A percentile compares a stretch with the other conserved stretches of the same genome.
Conservation (phyloP, 768 basidiomycete species). For the Xerocomellus dryophilus region DNA sequence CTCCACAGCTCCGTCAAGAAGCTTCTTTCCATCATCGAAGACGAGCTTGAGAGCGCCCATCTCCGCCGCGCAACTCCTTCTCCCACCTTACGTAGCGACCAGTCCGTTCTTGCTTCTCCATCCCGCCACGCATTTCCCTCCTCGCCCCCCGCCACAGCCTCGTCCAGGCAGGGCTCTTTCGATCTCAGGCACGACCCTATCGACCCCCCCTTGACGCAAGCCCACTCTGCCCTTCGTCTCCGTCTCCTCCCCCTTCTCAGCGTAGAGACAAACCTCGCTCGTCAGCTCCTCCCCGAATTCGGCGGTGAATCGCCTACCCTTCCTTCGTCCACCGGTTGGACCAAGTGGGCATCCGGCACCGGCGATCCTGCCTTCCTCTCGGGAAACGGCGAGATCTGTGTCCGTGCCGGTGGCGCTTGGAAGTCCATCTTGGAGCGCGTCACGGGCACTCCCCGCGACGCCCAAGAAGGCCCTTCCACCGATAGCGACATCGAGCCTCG, state of each 20-base stretch:
- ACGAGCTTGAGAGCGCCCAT: constrained; percentile 32
- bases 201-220: constrained; percentile 21
- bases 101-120: no score
- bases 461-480: background rate
- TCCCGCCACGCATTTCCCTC: background rate
- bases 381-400: constrained; percentile 39
- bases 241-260: constrained; percentile 51
- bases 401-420: constrained; percentile 60
- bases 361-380: background rate
- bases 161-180: background rate
- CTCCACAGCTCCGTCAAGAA: constrained; percentile 51
- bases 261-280: constrained; percentile 52
- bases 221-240: constrained; percentile 31
- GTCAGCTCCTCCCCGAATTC: constrained; percentile 46
- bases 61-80: background rate
- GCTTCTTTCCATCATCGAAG: constrained; percentile 51
- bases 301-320: constrained; percentile 24
- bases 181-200: background rate
- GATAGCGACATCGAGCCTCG: constrained; percentile 7
- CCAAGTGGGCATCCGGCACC: constrained; percentile 23
- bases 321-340: constrained; percentile 24
- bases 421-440: constrained; percentile 42
- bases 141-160: no score
- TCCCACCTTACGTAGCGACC: no score
- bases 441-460: background rate